Conservation (phyloP, 169 alveolate species). For the Nephromyces sp. region DNA sequence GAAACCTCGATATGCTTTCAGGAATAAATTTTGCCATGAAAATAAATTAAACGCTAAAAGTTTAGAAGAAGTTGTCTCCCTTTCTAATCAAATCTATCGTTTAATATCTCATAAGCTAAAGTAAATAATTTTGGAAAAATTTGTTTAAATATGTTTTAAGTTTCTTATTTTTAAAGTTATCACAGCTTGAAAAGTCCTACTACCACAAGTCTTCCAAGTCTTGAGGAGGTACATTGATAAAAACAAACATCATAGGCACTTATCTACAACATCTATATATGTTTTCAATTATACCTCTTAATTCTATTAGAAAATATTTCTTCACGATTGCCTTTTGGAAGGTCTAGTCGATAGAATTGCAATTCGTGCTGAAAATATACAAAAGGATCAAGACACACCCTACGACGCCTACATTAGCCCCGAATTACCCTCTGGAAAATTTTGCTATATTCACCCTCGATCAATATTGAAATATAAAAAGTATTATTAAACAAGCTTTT, state of each 20-base stretch:
- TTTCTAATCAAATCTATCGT: not conserved
- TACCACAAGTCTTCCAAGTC: too few relatives aligned
- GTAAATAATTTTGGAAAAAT: too few relatives aligned
- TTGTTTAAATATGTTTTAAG: too few relatives aligned
- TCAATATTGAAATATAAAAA: not conserved
- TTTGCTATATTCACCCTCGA: not conserved
- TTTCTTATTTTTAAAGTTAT: too few relatives aligned
- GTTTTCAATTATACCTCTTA: too few relatives aligned
- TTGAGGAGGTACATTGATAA: too few relatives aligned
- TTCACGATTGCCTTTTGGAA: constrained; percentile 7
- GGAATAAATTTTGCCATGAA: not conserved
- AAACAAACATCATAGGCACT: too few relatives aligned
- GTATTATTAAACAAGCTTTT: not conserved
- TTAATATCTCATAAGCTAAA: not conserved
- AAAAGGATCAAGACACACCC: not conserved
- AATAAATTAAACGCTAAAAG: not conserved
- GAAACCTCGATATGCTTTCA: too few relatives aligned
- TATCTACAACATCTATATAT: too few relatives aligned
- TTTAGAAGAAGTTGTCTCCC: not conserved
- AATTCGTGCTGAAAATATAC: not conserved
- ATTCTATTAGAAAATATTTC: not conserved
- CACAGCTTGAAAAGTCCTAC: too few relatives aligned
- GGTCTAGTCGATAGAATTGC: constrained; percentile 7
- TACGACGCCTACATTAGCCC: not conserved
- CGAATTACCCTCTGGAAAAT: not conserved